Evolutionary conservation across 352 stramenopile genomes (phyloP), one percentile per base, ranked within the genome.

Genomic region (Phytophthora chlamydospora): DNA sequence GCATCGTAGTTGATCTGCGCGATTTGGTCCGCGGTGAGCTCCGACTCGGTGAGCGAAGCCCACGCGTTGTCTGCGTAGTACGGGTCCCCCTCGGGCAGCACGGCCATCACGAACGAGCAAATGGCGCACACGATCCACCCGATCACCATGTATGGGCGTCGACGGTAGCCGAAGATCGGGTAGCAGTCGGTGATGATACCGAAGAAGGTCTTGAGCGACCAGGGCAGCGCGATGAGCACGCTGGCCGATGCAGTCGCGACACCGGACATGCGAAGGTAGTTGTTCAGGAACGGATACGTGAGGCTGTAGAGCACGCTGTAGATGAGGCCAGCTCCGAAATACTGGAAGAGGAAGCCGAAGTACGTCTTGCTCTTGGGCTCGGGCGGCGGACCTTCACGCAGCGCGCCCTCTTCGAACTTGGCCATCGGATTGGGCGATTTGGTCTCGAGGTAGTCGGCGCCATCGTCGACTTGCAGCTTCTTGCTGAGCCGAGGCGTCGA

Each of bases 141-240:
- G 47, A 95, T 76, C 21, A 88, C 68, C 58, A 96, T 91, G 68
- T 95, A 96, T 17, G 82, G 85, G 43, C 89, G 90, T 12, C 88
- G 74, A 39, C 87, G 88, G 46, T 87, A 85, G 19, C 88, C 89
- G 58, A 82, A 88, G 53, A 96, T 90, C 27, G 86, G 89, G 58
- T 92, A 85, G 66, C 85, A 96, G 53, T 96, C 89, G 16, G 73
- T 88, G 34, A 97, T 68, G 44, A 94, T 86, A 39, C 89, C 88
- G 65, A 91, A 86, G 40, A 93, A 79, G 10, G 92, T 80, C 65
- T 95, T 96, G 54, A 89, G 88, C 5, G 73, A 84, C 83, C 84
- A 96, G 11, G 82, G 83, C 0, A 96, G 64, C 42, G 75, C 72
- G 12, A 95, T 71, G 8, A 93, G 40, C 6, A 75, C 75, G 8